Base-by-base conservation (phyloP, 2,329 filamentous ascomycete genomes). In the Colletotrichum echinochloae region DNA sequence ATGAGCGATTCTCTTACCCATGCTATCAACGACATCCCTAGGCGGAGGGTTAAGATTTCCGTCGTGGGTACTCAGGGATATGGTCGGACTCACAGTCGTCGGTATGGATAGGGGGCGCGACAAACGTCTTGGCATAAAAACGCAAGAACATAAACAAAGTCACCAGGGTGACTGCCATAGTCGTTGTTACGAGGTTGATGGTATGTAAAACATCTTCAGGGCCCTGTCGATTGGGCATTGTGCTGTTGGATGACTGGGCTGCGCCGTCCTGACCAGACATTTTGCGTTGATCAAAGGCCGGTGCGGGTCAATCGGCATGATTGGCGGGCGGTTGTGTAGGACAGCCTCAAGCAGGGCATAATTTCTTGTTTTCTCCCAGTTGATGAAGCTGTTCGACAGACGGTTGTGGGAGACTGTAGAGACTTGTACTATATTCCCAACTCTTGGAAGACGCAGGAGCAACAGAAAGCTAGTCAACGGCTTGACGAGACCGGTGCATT, bases 21-120 rank as follows among this genome's bases (percentile, higher is more conserved):
- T 5, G 68, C 64, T 9, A 64, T 30, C 2, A 71, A 52, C 6
- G 68, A 57, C 23, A 62, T 37, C 64, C 69, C 71, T 72, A 11
- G 9, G 4, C 5, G 26, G n/a, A 71, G 3, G 55, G 28, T 3
- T 30, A 16, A 16, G 37, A 11, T n/a, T 5, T 2, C 4, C 1
- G 5, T 33, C 14, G 3, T 5, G 2, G 14, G 16, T 9, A 2
- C 18, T 18, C 16, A 4, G 8, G 23, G 16, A 4, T 5, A 5
- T 14, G 6, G 5, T 20, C 9, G 9, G 41, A 71, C 77, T 65
- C 66, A 79, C 77, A 78, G 33, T 79, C 77, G 20, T 79, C 78
- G 9, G 62, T 60, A 3, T 37, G 66, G 70, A 59, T 74, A 41
- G 14, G 65, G 23, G 30, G 74, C 68, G 41, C 71, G 65, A 44